Percentiles rank a stretch among this genome's conserved stretches.
Evolutionary conservation across 495 filamentous ascomycete species (phyloP).

Genomic region (Amniculicola lignicola): DNA sequence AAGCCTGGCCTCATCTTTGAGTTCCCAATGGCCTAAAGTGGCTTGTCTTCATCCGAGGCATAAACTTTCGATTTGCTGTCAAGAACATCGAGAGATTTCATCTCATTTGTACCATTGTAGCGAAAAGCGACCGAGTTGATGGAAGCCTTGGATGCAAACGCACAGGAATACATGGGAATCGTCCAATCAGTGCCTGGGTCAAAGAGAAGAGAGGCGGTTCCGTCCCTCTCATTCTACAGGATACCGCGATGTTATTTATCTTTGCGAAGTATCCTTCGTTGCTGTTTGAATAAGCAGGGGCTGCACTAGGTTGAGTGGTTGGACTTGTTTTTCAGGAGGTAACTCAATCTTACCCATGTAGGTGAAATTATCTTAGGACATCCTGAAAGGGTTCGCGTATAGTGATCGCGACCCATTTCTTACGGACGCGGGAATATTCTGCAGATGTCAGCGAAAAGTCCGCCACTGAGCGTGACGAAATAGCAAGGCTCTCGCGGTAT

Average conservation of each 20-base stretch:
- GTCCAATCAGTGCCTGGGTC: slow-evolving; percentile 43
- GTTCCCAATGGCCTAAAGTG: slow-evolving; percentile 41
- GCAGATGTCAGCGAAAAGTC: no score
- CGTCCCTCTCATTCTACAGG: slow-evolving; percentile 42
- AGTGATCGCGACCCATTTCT: no score
- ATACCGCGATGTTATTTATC: slow-evolving; percentile 42
- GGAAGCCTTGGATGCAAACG: slow-evolving; percentile 41
- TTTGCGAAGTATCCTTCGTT: slow-evolving; percentile 39
- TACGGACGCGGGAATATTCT: no score
- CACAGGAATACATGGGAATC: slow-evolving; percentile 46
- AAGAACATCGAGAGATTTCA: slow-evolving; percentile 32
- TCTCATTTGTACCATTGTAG: slow-evolving; percentile 37
- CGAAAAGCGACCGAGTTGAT: slow-evolving; percentile 46
- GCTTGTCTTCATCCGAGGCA: slow-evolving; percentile 20
- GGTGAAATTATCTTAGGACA: no score
- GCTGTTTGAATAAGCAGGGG: slow-evolving; percentile 33
- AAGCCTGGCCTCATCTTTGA: slow-evolving; percentile 27
- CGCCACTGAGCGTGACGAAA: no score
- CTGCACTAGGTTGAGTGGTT: slow-evolving; percentile 18
- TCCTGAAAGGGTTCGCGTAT: no score
- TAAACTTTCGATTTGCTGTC: slow-evolving; percentile 38
- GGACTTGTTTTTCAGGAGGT: neutral
- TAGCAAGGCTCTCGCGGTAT: no score
- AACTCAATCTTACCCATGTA: no score
- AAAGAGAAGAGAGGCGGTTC: slow-evolving; percentile 31